A percentile compares a stretch with the other conserved stretches of the same genome.
Conservation (phyloP, 768 basidiomycete species). For the Vishniacozyma victoriae region DNA sequence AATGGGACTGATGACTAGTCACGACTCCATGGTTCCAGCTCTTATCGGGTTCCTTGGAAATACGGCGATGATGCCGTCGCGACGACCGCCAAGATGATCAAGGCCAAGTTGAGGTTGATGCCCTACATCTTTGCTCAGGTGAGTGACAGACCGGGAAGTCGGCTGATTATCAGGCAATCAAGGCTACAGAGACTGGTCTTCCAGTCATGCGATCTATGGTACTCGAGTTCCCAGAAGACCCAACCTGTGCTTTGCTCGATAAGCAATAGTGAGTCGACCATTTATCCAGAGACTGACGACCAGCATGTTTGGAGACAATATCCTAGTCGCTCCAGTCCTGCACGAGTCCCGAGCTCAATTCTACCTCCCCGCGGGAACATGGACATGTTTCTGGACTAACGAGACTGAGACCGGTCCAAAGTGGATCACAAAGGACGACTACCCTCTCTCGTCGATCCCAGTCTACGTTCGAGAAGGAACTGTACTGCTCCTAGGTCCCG, state of each 20-base stretch:
- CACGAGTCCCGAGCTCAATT: constrained; percentile 30
- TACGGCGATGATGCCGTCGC: constrained; percentile 57
- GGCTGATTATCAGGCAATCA: constrained; percentile 34
- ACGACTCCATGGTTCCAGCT: constrained; percentile 64
- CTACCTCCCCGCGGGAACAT: constrained; percentile 43
- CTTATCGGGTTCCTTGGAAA: constrained; percentile 70
- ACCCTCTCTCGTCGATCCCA: constrained; percentile 61
- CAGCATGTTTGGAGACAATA: constrained; percentile 44
- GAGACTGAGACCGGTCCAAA: constrained; percentile 57
- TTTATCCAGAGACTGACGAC: background rate
- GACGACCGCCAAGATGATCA: constrained; percentile 52
- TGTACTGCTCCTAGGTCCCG: constrained; percentile 58
- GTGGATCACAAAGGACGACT: constrained; percentile 59
- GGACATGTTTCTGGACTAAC: constrained; percentile 53
- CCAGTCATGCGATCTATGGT: constrained; percentile 45
- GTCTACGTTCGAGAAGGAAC: constrained; percentile 61
- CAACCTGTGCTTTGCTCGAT: constrained; percentile 39
- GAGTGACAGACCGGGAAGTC: constrained; percentile 3
- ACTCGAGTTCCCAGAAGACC: constrained; percentile 46
- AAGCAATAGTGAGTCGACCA: constrained; percentile 35
- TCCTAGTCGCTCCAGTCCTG: constrained; percentile 46
- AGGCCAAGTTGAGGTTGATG: constrained; percentile 66
- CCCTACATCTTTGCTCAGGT: constrained; percentile 56
- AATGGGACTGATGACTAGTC: constrained; percentile 44
- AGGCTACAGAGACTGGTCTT: constrained; percentile 37